Evolutionary conservation across 371 early-diverging fungal species (phyloP).

Genomic region (Saksenaea vasiformis): DNA sequence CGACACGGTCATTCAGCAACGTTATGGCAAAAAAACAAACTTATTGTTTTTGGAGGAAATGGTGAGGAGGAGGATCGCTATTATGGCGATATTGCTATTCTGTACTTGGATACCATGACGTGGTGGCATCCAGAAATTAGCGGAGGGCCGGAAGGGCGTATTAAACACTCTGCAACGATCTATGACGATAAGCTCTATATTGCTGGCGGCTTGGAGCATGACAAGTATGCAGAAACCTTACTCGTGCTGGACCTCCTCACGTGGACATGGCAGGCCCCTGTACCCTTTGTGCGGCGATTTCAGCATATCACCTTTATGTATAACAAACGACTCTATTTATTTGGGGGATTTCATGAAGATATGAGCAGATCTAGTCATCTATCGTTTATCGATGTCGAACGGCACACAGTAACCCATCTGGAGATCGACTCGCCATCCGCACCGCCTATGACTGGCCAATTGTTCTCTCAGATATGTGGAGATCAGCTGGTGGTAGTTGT

Average conservation of each 20-base stretch:
- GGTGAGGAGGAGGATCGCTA: constrained; percentile 49
- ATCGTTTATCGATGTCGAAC: constrained; percentile 50
- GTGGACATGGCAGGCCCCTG: constrained; percentile 61
- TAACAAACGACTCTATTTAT: constrained; percentile 58
- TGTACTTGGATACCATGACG: constrained; percentile 55
- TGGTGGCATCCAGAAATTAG: constrained; percentile 60
- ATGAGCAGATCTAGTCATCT: constrained; percentile 62
- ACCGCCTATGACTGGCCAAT: constrained; percentile 61
- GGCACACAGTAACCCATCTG: constrained; percentile 43
- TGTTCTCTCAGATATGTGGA: constrained; percentile 65
- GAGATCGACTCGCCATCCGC: constrained; percentile 51
- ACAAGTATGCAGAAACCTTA: constrained; percentile 48
- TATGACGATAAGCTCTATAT: constrained; percentile 63
- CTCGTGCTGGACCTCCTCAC: constrained; percentile 59
- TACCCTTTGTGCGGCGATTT: constrained; percentile 54
- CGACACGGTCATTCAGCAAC: constrained; percentile 68
- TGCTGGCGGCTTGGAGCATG: constrained; percentile 51
- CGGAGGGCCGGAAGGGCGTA: constrained; percentile 47
- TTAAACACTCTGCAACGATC: constrained; percentile 66
- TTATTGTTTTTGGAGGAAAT: constrained; percentile 69
- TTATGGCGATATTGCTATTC: constrained; percentile 58
- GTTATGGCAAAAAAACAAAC: constrained; percentile 55
- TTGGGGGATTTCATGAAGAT: constrained; percentile 62
- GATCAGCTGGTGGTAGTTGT: constrained; percentile 62
- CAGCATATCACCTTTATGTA: constrained; percentile 61